These are phyloP conservation scores for Pestalotiopsis sp. DNA, from an alignment of 2,329 filamentous ascomycete genomes.

Conservation along the genomic window DNA sequence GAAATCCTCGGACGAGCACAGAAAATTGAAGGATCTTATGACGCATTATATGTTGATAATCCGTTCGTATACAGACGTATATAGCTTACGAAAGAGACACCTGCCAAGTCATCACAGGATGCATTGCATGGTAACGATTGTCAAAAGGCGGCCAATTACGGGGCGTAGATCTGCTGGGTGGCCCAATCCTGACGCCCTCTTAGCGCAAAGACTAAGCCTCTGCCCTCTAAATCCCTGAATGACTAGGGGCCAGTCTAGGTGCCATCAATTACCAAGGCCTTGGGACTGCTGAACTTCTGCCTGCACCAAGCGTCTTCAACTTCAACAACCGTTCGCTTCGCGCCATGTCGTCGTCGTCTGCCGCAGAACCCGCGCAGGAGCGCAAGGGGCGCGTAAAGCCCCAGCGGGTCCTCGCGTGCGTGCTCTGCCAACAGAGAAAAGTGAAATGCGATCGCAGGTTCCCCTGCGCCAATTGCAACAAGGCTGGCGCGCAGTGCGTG, in stretches of 20 bases:
- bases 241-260: not conserved
- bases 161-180: not conserved
- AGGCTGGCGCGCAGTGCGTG: conserved; percentile 45
- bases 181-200: not conserved
- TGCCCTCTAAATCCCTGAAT: not conserved
- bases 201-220: not conserved
- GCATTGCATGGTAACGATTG: not conserved
- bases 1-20: no score
- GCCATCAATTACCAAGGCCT: not conserved
- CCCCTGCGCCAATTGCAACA: conserved; percentile 59
- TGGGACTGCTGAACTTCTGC: not conserved
- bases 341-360: not conserved
- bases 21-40: no score
- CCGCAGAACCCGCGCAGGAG: not conserved
- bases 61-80: no score
- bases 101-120: not conserved
- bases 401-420: conserved; percentile 47
- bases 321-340: not conserved
- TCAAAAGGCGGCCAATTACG: not conserved
- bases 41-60: no score
- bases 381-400: conserved; percentile 19
- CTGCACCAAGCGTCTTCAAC: not conserved
- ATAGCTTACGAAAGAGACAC: not conserved
- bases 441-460: conserved; percentile 62
- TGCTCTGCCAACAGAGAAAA: conserved; percentile 67